Evolutionary conservation across 1,284 basidiomycete species (phyloP), one percentile per base, ranked within the genome.

Genomic region (Marasmius oreades): DNA sequence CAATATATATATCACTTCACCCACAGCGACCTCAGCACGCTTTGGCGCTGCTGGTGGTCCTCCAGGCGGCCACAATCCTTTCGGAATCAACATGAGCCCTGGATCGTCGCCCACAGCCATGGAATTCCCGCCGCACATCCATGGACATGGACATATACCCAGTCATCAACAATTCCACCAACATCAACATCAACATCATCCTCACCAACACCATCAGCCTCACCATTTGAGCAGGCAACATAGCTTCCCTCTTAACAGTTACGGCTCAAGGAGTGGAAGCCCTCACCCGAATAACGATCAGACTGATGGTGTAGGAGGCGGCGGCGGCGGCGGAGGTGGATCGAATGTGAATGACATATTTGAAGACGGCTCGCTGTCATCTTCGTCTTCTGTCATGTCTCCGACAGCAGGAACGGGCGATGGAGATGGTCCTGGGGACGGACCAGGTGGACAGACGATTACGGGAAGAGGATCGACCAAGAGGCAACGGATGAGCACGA

Each of bases 1-100:
- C 7, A 86, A 87, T 63, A 89, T 90, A 60, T 86, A 79, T 65
- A 76, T 90, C 62, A 90, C 86, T 1, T 85, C 85, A 0, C 86
- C 87, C 2, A 76, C 73, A 3, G 70, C 75, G 28, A 67, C 77
- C 3, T 66, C 72, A 55, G 59, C 73, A 59, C 63, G 65, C 59
- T 67, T 70, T 59, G 70, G 60, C 75, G 23, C 71, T 70, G 18
- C 73, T 75, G 66, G 69, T 57, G 57, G 55, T 18, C 61, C 65
- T n/a, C n/a, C n/a, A n/a, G n/a, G n/a, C 42, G 23, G 36, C 23
- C 16, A 39, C 0, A 56, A 59, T 44, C 24, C 55, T 47, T 55
- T 43, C 55, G 46, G 18, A 12, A 57, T 22, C 59, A 56, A 10
- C 63, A 61, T 69, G 50, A 82, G 81, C 53, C 84, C 87, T 1